Conservation (phyloP, 176 grass and related monocot genomes). For the Hordeum vulgare region MorexV3_pseudomolecules_assembly NC_058523.1:559267151-559267650, state of each 20-base stretch:
- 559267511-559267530: neutral
- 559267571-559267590: neutral
- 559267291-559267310: conserved; percentile 97
- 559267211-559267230: conserved; percentile 86
- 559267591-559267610: neutral
- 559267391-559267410: conserved; percentile 77
- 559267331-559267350: conserved; percentile 71
- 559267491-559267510: neutral
- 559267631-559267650: neutral
- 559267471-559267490: neutral
- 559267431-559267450: neutral
- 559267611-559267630: neutral
- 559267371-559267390: conserved; percentile 78
- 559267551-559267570: no score
- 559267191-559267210: conserved; percentile 77
- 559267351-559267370: conserved; percentile 69
- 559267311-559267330: conserved; percentile 89
- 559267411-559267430: conserved; percentile 95
- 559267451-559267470: neutral
- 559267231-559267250: conserved; percentile 98
- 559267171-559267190: conserved; percentile 80
- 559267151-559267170: neutral
- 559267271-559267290: conserved; percentile 74
- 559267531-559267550: neutral
- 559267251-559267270: conserved; percentile 83